These are phyloP conservation scores for Hypoxylon rickii DNA, from an alignment of 495 filamentous ascomycete species.

Conservation along the genomic window DNA sequence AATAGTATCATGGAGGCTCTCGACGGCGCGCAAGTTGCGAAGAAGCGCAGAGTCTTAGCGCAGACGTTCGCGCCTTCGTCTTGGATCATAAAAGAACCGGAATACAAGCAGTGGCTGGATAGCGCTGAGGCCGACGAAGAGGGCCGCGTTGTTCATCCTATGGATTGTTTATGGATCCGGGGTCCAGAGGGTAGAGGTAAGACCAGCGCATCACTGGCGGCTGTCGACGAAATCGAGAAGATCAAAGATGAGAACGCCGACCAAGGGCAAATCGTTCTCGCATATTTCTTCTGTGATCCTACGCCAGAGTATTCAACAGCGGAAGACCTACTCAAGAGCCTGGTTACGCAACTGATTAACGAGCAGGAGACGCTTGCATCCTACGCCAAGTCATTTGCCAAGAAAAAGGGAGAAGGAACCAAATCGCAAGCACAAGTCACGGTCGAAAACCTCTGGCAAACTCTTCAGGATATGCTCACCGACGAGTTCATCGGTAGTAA, in stretches of 20 bases:
- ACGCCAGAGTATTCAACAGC: conserved; percentile 38
- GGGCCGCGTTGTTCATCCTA: neutral
- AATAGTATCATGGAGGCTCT: conserved; percentile 35
- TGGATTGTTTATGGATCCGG: conserved; percentile 42
- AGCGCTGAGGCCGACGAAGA: conserved; percentile 6
- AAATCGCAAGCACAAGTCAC: conserved; percentile 25
- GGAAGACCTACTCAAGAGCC: conserved; percentile 45
- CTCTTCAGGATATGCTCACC: conserved; percentile 42
- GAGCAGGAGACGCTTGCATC: conserved; percentile 41
- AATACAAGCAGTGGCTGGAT: conserved; percentile 40
- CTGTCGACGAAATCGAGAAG: conserved; percentile 39
- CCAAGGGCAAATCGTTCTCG: conserved; percentile 37
- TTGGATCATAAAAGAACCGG: conserved; percentile 41
- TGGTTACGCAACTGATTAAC: conserved; percentile 42
- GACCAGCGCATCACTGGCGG: conserved; percentile 40
- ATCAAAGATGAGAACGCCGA: conserved; percentile 22
- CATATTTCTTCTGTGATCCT: conserved; percentile 47
- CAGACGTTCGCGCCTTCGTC: conserved; percentile 37
- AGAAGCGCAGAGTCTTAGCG: conserved; percentile 36
- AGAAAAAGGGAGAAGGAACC: conserved; percentile 34
- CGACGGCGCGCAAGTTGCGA: conserved; percentile 31
- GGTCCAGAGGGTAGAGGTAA: conserved; percentile 46
- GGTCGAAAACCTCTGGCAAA: conserved; percentile 45
- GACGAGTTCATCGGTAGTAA: conserved; percentile 40
- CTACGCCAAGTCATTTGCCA: conserved; percentile 41